Evolutionary conservation across 1,284 basidiomycete species (phyloP), one percentile per base, ranked within the genome.

Genomic region (Thelephora terrestris): DNA sequence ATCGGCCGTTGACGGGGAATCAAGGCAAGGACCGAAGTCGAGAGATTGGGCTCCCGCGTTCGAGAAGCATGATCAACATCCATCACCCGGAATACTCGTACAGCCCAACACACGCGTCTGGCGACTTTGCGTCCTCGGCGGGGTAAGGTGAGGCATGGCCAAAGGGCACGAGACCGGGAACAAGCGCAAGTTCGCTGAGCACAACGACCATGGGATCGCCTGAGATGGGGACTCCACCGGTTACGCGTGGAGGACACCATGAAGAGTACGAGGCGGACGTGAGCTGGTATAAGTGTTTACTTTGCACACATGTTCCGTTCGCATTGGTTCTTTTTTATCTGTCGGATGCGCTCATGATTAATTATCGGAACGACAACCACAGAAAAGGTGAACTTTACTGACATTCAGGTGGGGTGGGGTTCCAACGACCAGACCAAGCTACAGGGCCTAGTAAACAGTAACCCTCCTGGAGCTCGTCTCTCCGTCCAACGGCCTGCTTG

Each of bases 201-300:
- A 49, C 81, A 50, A 87, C 85, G 35, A 80, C 81, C 44, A 76
- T 83, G 7, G 84, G 81, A 48, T 85, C 81, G 39, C 77, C 81
- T 46, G 81, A 86, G 64, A 84, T 85, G 43, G 82, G 83, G 58
- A 88, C 85, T 36, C 85, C 85, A n/a, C 85, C 86, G 35, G 70
- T 76, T 55, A 64, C 78, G 47, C 61, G 58, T 44, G 77, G 77
- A 44, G 76, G 75, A 55, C 76, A 77, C 50, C 75, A 73, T 55
- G 71, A 71, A 39, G 79, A 77, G 59, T 77, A 35, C 29, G 57
- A 58, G 27, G 63, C 81, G 52, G 82, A 83, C 65, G 83, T 86
- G 61, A 82, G 78, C 60, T 76, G 85, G 66, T 86, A 85, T 88
- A 69, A 82, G 85, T 84, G 54, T 58, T 56, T 53, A 55, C 54